These are phyloP conservation scores for Rhodotorula sp. DNA, from an alignment of 1,284 basidiomycete species.

Conservation along the genomic window DNA sequence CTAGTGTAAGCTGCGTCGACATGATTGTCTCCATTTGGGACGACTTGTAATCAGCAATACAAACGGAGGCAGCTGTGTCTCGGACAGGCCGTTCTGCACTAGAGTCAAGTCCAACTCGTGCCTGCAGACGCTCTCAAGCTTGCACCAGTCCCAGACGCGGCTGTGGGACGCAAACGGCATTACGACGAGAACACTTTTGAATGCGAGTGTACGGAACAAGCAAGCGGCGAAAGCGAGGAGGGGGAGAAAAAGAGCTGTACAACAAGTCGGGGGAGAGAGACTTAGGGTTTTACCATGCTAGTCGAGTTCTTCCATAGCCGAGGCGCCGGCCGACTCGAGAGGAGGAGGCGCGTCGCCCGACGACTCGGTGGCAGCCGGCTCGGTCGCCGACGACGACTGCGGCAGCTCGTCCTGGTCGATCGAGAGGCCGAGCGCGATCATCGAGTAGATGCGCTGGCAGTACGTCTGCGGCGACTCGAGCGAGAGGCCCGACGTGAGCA, in stretches of 20 bases:
- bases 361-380: conserved; percentile 44
- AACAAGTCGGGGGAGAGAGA: not conserved
- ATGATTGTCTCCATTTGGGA: no score
- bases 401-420: conserved; percentile 20
- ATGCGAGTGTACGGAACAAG: no score
- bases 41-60: no score
- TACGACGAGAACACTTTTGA: no score
- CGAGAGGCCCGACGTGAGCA: conserved; percentile 71
- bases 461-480: conserved; percentile 92
- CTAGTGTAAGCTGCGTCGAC: no score
- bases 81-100: no score
- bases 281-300: conserved; percentile 41
- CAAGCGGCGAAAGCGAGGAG: not conserved
- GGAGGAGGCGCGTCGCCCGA: conserved; percentile 33
- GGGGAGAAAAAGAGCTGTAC: not conserved
- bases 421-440: conserved; percentile 72
- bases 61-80: no score
- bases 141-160: no score
- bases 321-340: conserved; percentile 32
- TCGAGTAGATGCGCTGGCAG: conserved; percentile 92
- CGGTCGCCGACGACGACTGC: conserved; percentile 15
- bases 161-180: no score
- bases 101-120: no score
- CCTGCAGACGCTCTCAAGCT: no score
- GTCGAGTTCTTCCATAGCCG: conserved; percentile 55